phyloP scores from a whole-genome alignment of 306 rosid species.

The Pyrus pyrifolia region DNA sequence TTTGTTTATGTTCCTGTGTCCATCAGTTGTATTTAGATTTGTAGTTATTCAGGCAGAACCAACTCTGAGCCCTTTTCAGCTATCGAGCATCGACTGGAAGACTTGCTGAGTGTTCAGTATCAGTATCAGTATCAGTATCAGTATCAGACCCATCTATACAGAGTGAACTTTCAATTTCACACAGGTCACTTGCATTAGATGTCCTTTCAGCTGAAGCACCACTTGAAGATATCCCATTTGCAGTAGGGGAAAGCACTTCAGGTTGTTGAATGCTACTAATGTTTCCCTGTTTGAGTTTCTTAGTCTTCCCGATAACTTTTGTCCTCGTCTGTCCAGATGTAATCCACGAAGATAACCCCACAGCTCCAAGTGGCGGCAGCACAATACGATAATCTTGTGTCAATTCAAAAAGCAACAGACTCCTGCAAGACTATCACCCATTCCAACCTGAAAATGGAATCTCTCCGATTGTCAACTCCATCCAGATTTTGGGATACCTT shows the following conservation, averaged over 20 bases:
- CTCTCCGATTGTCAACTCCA: conserved; percentile 19
- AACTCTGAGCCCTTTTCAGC: too few relatives aligned
- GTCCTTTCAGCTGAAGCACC: conserved; percentile 25
- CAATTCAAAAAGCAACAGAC: conserved; percentile 92
- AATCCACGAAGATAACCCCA: conserved; percentile 86
- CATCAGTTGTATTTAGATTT: neutral
- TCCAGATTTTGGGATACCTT: neutral
- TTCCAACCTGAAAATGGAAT: conserved; percentile 78
- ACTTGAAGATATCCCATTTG: conserved; percentile 31
- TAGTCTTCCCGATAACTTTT: conserved; percentile 23
- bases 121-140: neutral
- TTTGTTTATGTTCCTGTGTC: neutral
- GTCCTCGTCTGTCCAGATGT: conserved; percentile 71
- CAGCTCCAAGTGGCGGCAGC: conserved; percentile 91
- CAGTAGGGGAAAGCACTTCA: conserved; percentile 26
- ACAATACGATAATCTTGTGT: conserved; percentile 93
- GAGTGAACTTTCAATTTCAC: conserved; percentile 71
- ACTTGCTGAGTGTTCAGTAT: too few relatives aligned
- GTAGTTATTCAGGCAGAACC: too few relatives aligned
- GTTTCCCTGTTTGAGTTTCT: conserved; percentile 24
- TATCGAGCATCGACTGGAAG: too few relatives aligned
- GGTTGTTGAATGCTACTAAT: conserved; percentile 25
- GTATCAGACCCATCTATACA: conserved; percentile 40
- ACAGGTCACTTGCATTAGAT: conserved; percentile 36
- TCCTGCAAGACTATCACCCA: conserved; percentile 98